These are phyloP conservation scores for Lophiostoma macrostomum DNA, from an alignment of 495 filamentous ascomycete species.

Conservation along the genomic window DNA sequence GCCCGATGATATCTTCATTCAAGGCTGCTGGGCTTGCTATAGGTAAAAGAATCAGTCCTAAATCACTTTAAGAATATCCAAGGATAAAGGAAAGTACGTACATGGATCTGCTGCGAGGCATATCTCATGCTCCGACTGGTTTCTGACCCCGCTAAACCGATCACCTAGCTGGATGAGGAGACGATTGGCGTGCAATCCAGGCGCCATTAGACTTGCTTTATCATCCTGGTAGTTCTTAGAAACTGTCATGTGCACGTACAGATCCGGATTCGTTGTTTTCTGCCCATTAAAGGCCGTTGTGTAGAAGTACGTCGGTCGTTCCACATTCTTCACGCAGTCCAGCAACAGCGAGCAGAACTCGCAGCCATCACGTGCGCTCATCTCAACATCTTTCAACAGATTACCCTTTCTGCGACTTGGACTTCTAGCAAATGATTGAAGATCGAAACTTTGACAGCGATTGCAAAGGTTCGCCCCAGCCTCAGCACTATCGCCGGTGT, in stretches of 20 bases:
- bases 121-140: not conserved
- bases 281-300: not conserved
- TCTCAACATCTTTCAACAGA: not conserved
- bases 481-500: not conserved
- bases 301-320: not conserved
- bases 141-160: conserved; percentile 1
- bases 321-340: conserved; percentile 2
- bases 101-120: not conserved
- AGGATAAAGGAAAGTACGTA: not conserved
- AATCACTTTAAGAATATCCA: too few species aligned
- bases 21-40: too few species aligned
- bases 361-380: not conserved
- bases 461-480: not conserved
- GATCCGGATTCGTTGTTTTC: not conserved
- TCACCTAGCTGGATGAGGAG: conserved; percentile 1
- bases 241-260: conserved; percentile 10
- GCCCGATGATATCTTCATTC: too few species aligned
- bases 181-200: not conserved
- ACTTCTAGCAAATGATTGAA: conserved; percentile 1
- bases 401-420: not conserved
- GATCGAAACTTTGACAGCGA: conserved; percentile 5
- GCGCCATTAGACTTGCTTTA: not conserved
- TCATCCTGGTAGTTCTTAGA: not conserved
- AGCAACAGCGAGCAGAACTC: conserved; percentile 9
- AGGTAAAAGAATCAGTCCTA: too few species aligned